phyloP scores from a whole-genome alignment of 2,329 filamentous ascomycete genomes.

The Colletotrichum abscissum region DNA sequence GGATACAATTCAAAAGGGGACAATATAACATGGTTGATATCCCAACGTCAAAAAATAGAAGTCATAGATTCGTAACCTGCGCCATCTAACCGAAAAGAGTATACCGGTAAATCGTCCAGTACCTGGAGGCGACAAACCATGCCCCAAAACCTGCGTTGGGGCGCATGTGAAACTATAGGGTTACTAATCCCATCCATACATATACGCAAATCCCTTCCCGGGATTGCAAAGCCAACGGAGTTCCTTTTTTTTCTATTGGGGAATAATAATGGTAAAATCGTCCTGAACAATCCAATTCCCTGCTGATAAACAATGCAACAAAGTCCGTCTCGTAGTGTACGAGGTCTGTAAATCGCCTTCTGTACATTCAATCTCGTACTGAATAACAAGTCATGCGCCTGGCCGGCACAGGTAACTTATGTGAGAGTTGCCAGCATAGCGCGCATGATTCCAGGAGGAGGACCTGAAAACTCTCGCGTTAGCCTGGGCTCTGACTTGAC shows the following conservation, averaged over 20 bases:
- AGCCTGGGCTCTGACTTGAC: slow-evolving; percentile 35
- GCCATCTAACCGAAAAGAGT: neutral
- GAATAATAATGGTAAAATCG: slow-evolving; percentile 17
- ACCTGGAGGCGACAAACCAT: neutral
- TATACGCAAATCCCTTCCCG: neutral
- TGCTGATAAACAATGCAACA: slow-evolving; percentile 7
- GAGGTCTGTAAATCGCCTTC: slow-evolving; percentile 14
- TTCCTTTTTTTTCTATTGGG: slow-evolving; percentile 34
- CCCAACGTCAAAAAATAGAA: neutral
- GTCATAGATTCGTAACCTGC: slow-evolving; percentile 16
- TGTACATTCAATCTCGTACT: slow-evolving; percentile 10
- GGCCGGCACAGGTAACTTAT: slow-evolving; percentile 47
- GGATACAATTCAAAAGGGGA: too few relatives aligned
- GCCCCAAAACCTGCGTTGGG: neutral
- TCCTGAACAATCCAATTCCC: neutral
- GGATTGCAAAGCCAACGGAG: neutral
- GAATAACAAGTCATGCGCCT: neutral
- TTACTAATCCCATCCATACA: neutral
- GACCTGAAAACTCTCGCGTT: slow-evolving; percentile 58
- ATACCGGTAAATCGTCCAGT: neutral
- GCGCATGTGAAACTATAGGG: neutral
- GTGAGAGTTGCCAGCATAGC: slow-evolving; percentile 80
- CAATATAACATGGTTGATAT: too few relatives aligned
- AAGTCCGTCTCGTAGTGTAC: slow-evolving; percentile 1
- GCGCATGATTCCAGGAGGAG: slow-evolving; percentile 71